phyloP scores from a whole-genome alignment of 2,329 filamentous ascomycete genomes.

The Dactylellina parvicollis region DNA sequence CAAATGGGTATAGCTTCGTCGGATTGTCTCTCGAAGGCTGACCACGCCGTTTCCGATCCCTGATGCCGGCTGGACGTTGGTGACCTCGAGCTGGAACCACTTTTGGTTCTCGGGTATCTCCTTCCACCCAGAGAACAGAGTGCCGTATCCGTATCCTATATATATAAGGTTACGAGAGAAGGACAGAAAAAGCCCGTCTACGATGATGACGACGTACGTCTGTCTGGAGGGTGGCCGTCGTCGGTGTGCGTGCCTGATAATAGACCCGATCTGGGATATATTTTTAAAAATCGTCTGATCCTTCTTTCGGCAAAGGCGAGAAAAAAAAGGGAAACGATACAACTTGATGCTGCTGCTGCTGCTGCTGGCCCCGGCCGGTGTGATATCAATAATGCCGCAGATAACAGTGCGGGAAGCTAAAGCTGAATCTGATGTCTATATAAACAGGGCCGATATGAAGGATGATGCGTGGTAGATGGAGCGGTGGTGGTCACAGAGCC shows the following conservation, averaged over 20 bases:
- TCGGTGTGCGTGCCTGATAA: slow-evolving; percentile 17
- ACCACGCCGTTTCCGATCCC: slow-evolving; percentile 48
- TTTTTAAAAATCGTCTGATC: slow-evolving; percentile 49
- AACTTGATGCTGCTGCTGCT: background rate
- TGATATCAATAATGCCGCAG: slow-evolving; percentile 55
- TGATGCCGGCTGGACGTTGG: slow-evolving; percentile 28
- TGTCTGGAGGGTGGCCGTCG: slow-evolving; percentile 15
- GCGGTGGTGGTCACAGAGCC: too few species aligned
- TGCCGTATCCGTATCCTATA: background rate
- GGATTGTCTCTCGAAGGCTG: slow-evolving; percentile 48
- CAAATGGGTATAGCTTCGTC: slow-evolving; percentile 34
- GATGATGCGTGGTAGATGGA: background rate
- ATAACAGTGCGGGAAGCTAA: slow-evolving; percentile 40
- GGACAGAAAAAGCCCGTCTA: too few species aligned
- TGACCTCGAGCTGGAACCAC: too few species aligned
- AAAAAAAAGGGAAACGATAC: slow-evolving; percentile 12
- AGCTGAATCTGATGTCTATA: slow-evolving; percentile 48
- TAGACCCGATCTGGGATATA: slow-evolving; percentile 15
- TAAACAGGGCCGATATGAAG: slow-evolving; percentile 15
- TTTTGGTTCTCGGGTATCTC: too few species aligned
- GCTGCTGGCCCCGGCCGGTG: slow-evolving; percentile 31
- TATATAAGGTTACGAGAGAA: background rate
- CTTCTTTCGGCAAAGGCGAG: slow-evolving; percentile 46
- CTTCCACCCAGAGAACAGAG: background rate
- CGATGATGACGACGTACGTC: slow-evolving; percentile 45